Evolutionary conservation across 2,329 filamentous ascomycete genomes (phyloP), one percentile per base, ranked within the genome.

Genomic region (Dissoconium aciculare): DNA sequence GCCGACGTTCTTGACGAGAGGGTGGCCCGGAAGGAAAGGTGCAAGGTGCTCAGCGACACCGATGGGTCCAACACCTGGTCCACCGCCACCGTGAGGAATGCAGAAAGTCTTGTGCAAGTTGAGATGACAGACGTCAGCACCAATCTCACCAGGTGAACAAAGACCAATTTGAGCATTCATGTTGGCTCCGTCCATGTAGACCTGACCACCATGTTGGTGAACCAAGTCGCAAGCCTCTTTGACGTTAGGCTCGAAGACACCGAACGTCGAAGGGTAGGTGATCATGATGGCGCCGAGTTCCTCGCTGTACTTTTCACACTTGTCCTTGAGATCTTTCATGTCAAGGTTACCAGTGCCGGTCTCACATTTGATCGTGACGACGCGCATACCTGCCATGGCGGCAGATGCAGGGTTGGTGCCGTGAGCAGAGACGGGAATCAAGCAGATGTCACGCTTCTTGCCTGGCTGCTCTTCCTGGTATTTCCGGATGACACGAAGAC

Each of bases 21-120:
- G 70, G 54, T 81, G 77, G 11, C 69, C 72, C 4, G 85, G 83
- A 10, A 94, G 67, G 64, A 75, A 84, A 4, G 73, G 71, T 5
- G 69, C 60, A 29, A 95, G 72, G 49, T 91, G 81, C 37, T 73
- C 61, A 54, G 85, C 89, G 33, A 93, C 87, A 51, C 84, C 85
- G 43, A 95, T 92, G 31, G 87, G 87, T 2, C 87, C 87, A 21
- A 94, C 82, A 47, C 87, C 87, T 6, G 87, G 87, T 11, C 87
- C 87, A 42, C 87, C 87, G 40, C 87, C 87, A 33, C 87, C 87
- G 57, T 95, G 87, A 27, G 87, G 87, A 49, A 95, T 95, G 55
- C 87, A 95, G 66, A 95, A 95, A 3, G 87, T 95, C 70, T 95
- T 95, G 71, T 95, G 87, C 25, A 95, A 69, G 59, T 95, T 95